Evolutionary conservation across 2,329 filamentous ascomycete species (phyloP), one percentile per base, ranked within the genome.

Genomic region (Penicillium sp.): DNA sequence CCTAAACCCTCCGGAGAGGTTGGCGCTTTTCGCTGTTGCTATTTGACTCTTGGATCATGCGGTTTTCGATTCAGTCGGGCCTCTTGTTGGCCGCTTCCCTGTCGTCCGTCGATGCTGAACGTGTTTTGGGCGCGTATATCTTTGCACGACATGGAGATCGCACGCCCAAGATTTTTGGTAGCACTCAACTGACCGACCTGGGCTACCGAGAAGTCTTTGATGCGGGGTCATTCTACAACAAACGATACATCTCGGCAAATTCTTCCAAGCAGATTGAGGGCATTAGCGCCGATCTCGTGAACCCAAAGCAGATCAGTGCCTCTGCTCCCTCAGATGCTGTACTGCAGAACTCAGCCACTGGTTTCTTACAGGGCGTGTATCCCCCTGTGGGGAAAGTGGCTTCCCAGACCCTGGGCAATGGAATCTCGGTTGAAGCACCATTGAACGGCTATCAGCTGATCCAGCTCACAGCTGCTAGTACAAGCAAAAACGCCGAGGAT

Each of bases 131-230:
- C 48, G 85, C 87, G 42, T 94, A 92, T 73, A 85, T 96, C 74
- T 96, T 95, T 79, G 85, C 90, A 64, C 88, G 92, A 42, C 92
- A 97, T 76, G 92, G 92, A 54, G 92, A 97, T 73, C 85, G 92
- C 52, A 93, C 91, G 0, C 77, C 90, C 59, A 96, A 96, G 77
- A 79, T 84, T 16, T 84, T 84, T 59, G 79, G 85, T 42, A 88
- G 88, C 11, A 84, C 89, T 27, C 81, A 82, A 61, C 76, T 97
- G 70, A 96, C 92, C 11, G 81, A 87, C 56, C 81, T 96, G 47
- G 92, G 92, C 30, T 91, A 92, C 68, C 76, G 81, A 44, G 80
- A 97, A 76, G 85, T 91, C 62, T 87, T 84, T 73, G 78, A 80
- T 43, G 86, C 88, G 0, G 92, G 90, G 57, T 72, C 78, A 53